Evolutionary conservation across 2,329 filamentous ascomycete species (phyloP).

Genomic region (Xylaria polymorpha): DNA sequence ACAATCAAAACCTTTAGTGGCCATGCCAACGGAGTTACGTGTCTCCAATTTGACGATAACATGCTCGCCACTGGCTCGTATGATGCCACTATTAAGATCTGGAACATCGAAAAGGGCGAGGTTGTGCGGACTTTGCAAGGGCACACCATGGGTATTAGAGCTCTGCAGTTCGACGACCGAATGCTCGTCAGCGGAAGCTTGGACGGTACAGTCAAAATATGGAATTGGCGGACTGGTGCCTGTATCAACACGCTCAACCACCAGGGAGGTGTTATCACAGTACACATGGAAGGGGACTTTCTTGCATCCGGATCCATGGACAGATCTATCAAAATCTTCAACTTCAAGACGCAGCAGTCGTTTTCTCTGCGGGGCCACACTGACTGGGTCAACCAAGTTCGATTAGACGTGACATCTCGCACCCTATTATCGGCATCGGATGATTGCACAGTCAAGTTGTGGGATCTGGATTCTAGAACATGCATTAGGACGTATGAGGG

Average conservation of each 20-base stretch:
- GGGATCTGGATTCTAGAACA: constrained; percentile 87
- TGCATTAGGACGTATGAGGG: constrained; percentile 85
- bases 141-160: constrained; percentile 84
- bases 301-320: constrained; percentile 92
- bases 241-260: constrained; percentile 86
- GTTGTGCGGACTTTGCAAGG: constrained; percentile 86
- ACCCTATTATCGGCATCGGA: constrained; percentile 95
- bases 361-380: constrained; percentile 85
- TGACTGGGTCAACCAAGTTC: constrained; percentile 98
- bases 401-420: constrained; percentile 81
- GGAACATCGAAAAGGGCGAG: constrained; percentile 90
- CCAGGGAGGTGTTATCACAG: constrained; percentile 81
- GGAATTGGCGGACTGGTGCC: constrained; percentile 95
- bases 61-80: constrained; percentile 95
- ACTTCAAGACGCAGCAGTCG: constrained; percentile 84
- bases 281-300: constrained; percentile 87
- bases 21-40: constrained; percentile 85
- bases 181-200: constrained; percentile 92
- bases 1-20: constrained; percentile 86
- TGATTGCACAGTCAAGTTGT: constrained; percentile 89
- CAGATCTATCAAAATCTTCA: constrained; percentile 90
- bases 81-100: constrained; percentile 94
- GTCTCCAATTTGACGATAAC: constrained; percentile 80
- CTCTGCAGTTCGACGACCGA: constrained; percentile 90
- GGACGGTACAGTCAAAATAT: constrained; percentile 88